Percentiles rank a stretch among this genome's conserved stretches.
Conservation (phyloP, 2,329 filamentous ascomycete genomes). For the Penicillium italicum region DNA sequence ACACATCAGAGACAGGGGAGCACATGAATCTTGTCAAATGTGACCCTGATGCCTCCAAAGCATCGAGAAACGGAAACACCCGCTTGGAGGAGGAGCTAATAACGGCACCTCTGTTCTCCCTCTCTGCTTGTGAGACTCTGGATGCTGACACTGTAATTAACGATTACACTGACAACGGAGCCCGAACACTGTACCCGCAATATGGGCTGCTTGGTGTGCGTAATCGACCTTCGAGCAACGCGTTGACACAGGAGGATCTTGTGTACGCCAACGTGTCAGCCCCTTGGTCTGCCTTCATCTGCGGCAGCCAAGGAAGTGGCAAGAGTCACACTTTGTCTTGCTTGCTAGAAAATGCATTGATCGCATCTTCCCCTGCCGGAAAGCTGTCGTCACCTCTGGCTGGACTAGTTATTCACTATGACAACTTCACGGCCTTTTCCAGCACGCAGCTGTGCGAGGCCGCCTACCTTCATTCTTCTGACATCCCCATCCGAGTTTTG, state of each 20-base stretch:
- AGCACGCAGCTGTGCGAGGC: conserved; percentile 51
- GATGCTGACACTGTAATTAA: neutral
- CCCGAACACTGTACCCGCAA: neutral
- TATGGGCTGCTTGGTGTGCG: conserved; percentile 2
- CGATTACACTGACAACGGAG: neutral
- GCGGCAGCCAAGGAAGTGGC: conserved; percentile 60
- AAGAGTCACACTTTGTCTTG: conserved; percentile 60
- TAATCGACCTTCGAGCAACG: neutral
- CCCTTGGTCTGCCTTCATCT: conserved; percentile 60
- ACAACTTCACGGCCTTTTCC: conserved; percentile 42
- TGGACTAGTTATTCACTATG: conserved; percentile 57
- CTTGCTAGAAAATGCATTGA: conserved; percentile 49
- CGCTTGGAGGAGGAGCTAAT: neutral
- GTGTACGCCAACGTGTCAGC: conserved; percentile 48
- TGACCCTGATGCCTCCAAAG: neutral
- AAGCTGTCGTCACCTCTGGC: conserved; percentile 48
- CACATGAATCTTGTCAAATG: conserved; percentile 3
- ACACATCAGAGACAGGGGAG: neutral
- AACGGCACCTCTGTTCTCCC: conserved; percentile 2
- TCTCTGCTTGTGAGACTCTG: neutral
- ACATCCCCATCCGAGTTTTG: conserved; percentile 50
- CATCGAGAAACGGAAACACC: too few species aligned
- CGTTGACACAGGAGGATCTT: neutral
- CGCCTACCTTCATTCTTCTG: conserved; percentile 50
- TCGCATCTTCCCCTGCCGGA: conserved; percentile 37